Base-by-base conservation (phyloP, 257 asterid genomes). In the Plantago major region DNA sequence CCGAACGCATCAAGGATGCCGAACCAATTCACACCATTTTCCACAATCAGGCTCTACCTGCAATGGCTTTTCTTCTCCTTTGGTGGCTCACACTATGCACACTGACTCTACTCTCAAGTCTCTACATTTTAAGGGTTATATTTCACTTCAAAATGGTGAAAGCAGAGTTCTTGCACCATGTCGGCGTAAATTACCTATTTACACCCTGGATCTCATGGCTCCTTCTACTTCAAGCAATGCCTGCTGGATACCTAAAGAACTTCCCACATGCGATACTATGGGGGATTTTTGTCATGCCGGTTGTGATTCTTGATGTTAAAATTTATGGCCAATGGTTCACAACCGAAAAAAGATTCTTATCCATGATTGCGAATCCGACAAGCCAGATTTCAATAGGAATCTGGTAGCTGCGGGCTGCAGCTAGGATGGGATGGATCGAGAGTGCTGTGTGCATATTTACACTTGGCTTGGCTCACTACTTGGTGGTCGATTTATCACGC, bases 261-360 rank as follows among this genome's bases (percentile, higher is more conserved):
- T 3, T 44, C 17, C 52, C 50, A 8, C 18, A 56, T 10, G 56
- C 48, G 16, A 28, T 46, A 0, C 1, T 74, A 10, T 54, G 69
- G 63, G 68, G 81, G 74, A 2, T 59, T 12, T 67, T 71, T 9
- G 65, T 79, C 0, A 2, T 72, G 0, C 89, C 89, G 0, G 60
- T 77, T 15, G 33, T 73, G 68, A 10, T 71, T 4, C 82, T 82
- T 9, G 81, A 79, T 18, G 38, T 82, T 5, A 82, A 79, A 44
- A 71, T 80, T 13, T 79, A 82, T 53, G 89, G 84, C 3, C 84
- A 77, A 63, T 82, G 86, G 86, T 73, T 82, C 11, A 79, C 89
- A 0, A 77, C 80, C 1, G 89, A 80, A 28, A 77, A 72, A 43
- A 58, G 72, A 65, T 73, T 75, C 40, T 40, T 82, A 33, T 82